These are phyloP conservation scores for Barbatosphaeria neglecta DNA, from an alignment of 495 filamentous ascomycete species.

Conservation along the genomic window DNA sequence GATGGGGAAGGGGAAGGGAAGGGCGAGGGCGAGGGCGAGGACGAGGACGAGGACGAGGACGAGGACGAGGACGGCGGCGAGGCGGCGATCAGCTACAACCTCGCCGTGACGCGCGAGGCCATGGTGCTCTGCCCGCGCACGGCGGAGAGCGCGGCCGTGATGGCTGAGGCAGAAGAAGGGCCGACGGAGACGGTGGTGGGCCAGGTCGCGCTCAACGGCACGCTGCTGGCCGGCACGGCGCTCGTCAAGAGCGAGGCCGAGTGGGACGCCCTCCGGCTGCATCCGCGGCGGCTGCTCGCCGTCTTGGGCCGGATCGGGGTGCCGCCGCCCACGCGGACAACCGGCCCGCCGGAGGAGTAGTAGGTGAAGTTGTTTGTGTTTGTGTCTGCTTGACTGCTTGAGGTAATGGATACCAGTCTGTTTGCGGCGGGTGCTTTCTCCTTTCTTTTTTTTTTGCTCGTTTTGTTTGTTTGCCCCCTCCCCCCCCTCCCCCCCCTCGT, in stretches of 20 bases:
- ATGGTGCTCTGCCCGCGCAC: constrained; percentile 62
- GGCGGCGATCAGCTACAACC: constrained; percentile 62
- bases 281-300: constrained; percentile 37
- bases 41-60: constrained; percentile 2
- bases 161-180: not conserved
- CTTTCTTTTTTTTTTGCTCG: too few relatives aligned
- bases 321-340: constrained; percentile 10
- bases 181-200: constrained; percentile 37
- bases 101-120: constrained; percentile 55
- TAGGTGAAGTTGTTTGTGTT: too few relatives aligned
- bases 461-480: too few relatives aligned
- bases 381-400: too few relatives aligned
- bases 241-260: constrained; percentile 65
- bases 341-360: too few relatives aligned
- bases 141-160: constrained; percentile 28
- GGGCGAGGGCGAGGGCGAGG: constrained; percentile 1
- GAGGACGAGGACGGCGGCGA: constrained; percentile 22
- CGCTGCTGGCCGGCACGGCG: constrained; percentile 66
- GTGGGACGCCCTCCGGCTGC: constrained; percentile 50
- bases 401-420: too few relatives aligned
- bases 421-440: too few relatives aligned
- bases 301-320: constrained; percentile 53
- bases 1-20: too few relatives aligned
- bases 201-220: constrained; percentile 60
- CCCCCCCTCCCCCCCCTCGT: too few relatives aligned